phyloP scores from a whole-genome alignment of 768 basidiomycete genomes.

The Psilocybe cyanescens region DNA sequence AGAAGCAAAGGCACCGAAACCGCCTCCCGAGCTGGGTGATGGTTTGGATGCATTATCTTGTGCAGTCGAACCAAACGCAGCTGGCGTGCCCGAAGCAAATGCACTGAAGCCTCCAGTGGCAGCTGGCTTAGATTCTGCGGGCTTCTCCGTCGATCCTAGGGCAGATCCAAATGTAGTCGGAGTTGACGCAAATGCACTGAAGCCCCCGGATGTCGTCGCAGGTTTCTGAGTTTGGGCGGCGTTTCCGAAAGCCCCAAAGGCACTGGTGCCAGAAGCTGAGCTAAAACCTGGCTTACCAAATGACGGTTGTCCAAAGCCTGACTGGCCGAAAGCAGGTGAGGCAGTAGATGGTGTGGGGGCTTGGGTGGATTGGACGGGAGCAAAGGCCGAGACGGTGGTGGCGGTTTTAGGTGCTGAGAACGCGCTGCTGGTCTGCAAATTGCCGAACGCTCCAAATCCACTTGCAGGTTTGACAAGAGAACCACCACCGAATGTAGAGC shows the following conservation, averaged over 20 bases:
- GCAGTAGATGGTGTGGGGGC: constrained; percentile 15
- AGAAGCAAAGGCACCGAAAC: not conserved
- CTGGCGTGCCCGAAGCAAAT: not conserved
- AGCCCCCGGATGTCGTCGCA: constrained; percentile 16
- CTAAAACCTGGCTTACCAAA: constrained; percentile 30
- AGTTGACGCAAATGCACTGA: constrained; percentile 23
- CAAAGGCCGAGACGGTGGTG: constrained; percentile 22
- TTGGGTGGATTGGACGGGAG: constrained; percentile 10
- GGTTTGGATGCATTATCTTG: constrained; percentile 8
- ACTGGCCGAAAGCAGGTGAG: constrained; percentile 36
- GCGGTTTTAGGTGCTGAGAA: constrained; percentile 21
- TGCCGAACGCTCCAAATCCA: constrained; percentile 40
- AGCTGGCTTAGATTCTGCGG: constrained; percentile 3
- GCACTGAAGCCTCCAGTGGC: constrained; percentile 20
- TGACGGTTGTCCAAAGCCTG: constrained; percentile 37
- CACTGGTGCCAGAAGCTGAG: constrained; percentile 17
- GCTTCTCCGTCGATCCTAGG: not conserved
- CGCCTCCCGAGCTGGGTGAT: not conserved
- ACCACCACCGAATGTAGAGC: constrained; percentile 29
- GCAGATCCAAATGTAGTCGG: constrained; percentile 35
- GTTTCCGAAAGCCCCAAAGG: constrained; percentile 24
- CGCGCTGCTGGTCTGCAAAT: constrained; percentile 18
- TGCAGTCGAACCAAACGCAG: constrained; percentile 20
- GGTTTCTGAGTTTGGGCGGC: constrained; percentile 6
- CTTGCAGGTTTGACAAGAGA: constrained; percentile 36